Conservation (phyloP, 1,284 basidiomycete genomes). For the Schizophyllum commune region DNA sequence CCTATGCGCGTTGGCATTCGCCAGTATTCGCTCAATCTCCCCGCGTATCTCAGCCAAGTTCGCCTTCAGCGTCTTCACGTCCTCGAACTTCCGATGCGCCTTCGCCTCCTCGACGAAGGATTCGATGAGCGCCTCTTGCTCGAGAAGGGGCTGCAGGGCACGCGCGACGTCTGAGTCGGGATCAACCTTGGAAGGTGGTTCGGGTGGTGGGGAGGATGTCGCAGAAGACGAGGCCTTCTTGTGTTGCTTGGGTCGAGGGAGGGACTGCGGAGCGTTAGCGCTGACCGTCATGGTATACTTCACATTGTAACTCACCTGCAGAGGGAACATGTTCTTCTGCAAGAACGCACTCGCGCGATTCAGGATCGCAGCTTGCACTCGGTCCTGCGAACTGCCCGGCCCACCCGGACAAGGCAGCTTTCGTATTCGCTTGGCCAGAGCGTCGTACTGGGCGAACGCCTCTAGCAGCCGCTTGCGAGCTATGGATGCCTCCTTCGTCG, state of each 20-base stretch:
- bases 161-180: conserved; percentile 64
- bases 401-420: conserved; percentile 54
- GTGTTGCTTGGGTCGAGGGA: conserved; percentile 48
- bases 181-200: conserved; percentile 35
- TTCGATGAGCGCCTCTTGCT: conserved; percentile 86
- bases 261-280: conserved; percentile 32
- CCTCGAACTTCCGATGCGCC: conserved; percentile 83
- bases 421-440: conserved; percentile 78
- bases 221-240: background rate
- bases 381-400: conserved; percentile 69
- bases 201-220: conserved; percentile 1
- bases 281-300: background rate
- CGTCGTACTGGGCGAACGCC: conserved; percentile 84
- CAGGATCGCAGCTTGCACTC: conserved; percentile 77
- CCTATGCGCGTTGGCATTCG: conserved; percentile 19
- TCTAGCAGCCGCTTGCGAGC: conserved; percentile 77
- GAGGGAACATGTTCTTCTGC: conserved; percentile 82
- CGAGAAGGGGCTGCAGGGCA: conserved; percentile 75
- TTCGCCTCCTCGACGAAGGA: conserved; percentile 78
- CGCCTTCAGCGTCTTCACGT: conserved; percentile 67
- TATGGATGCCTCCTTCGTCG: conserved; percentile 59
- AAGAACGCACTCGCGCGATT: conserved; percentile 76
- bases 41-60: conserved; percentile 73
- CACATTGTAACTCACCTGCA: conserved; percentile 44
- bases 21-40: conserved; percentile 70